Evolutionary conservation across 2,329 filamentous ascomycete genomes (phyloP), one percentile per base, ranked within the genome.

Genomic region (Botrytis squamosa): DNA sequence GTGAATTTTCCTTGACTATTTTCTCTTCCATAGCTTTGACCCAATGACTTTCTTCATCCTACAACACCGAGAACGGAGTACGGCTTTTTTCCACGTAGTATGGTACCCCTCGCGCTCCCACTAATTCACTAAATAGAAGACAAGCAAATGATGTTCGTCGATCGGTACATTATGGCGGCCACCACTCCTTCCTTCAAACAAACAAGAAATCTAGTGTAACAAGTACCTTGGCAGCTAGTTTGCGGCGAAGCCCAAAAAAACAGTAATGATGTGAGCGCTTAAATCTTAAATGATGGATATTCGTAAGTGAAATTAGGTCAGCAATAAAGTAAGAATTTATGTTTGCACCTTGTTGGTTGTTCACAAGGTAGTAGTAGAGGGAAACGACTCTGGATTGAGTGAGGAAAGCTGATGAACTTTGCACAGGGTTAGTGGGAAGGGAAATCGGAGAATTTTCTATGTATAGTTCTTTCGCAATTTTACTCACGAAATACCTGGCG

Each of bases 181-280:
- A 44, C 25, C 3, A 44, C n/a, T 14, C 36, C 60, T 63, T 38
- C 36, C 33, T 44, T n/a, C 14, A 22, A 62, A 38, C 22, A 22
- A 38, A n/a, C 60, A n/a, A 63, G 60, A 63, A 63, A n/a, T 63
- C 60, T 42, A 63, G 38, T 42, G 60, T 42, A 42, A 63, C n/a
- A 25, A 14, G n/a, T 57, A 57, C 52, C 52, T 57, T 57, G 52
- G n/a, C n/a, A 57, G 52, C n/a, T 57, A 8, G 52, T 33, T 33
- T 29, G 52, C 52, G 52, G 52, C 52, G n/a, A 29, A 57, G 52
- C 7, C 6, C 14, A 9, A 29, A 14, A n/a, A 57, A 29, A 57
- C 18, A 57, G 29, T 14, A 29, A 57, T 33, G n/a, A 57, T 57
- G 52, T 57, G 52, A 57, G 52, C 52, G 52, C n/a, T 18, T 57